Evolutionary conservation across 768 basidiomycete genomes (phyloP), one percentile per base, ranked within the genome.

Genomic region (Tylopilus balloui): DNA sequence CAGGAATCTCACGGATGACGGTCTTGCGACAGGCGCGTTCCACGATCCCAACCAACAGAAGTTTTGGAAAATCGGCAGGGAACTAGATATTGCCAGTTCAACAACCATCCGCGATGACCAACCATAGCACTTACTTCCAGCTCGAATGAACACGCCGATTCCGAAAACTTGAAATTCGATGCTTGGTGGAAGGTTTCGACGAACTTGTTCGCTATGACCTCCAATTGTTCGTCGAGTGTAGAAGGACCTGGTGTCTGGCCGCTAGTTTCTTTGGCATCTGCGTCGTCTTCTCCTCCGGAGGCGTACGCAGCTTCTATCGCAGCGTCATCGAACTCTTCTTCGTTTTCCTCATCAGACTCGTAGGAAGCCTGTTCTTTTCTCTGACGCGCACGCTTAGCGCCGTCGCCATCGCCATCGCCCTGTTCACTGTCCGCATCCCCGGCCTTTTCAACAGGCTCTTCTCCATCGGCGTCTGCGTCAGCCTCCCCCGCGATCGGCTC

Each of bases 31-130:
- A 97, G 11, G 85, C 81, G 46, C 85, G 78, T 66, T 98, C 96
- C 48, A 98, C 78, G 53, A 99, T 83, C 40, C 93, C 95, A 41
- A 98, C 92, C 36, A 99, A 78, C 19, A 99, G 75, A 28, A 99
- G 76, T 69, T 98, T 98, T 11, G 93, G 93, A 65, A 92, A 85
- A 59, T 89, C 83, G 37, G 87, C 79, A 11, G 79, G 73, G 72
- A 98, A 94, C 92, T 98, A 52, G n/a, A n/a, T n/a, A 38, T 27
- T 25, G 6, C 7, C 14, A 14, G 37, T 52, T 34, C 45, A 44
- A 24, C 21, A 25, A 32, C 15, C 35, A 25, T 44, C 20, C 29
- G n/a, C 6, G 3, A 6, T 23, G 15, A 46, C 27, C 31, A 48
- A n/a, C 12, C 19, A 45, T 19, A 46, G 42, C 20, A 68, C 84